Evolutionary conservation across 495 filamentous ascomycete species (phyloP).

Genomic region (Aspergillus baeticus): DNA sequence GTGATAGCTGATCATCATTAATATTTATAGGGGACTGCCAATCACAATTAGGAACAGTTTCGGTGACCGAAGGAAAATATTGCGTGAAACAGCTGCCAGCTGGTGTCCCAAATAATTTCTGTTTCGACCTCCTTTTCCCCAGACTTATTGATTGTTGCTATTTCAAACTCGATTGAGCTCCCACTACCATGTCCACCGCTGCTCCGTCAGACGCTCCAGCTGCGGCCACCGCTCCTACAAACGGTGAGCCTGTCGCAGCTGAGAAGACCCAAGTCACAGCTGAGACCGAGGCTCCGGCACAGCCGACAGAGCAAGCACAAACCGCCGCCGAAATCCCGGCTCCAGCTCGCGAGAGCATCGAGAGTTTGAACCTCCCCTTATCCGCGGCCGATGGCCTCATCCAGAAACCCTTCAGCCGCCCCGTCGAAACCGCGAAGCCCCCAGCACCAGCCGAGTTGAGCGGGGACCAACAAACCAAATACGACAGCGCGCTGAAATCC

Average conservation of each 20-base stretch:
- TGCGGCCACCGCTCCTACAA: neutral
- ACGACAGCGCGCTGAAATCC: conserved; percentile 65
- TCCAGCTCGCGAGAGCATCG: conserved; percentile 22
- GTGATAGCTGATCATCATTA: neutral
- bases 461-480: conserved; percentile 79
- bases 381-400: conserved; percentile 50
- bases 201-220: conserved; percentile 2
- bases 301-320: conserved; percentile 10
- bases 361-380: conserved; percentile 42
- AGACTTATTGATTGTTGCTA: neutral
- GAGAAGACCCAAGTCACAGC: conserved; percentile 4
- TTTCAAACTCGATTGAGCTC: neutral
- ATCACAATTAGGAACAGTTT: neutral
- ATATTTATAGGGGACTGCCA: neutral
- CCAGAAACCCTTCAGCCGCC: conserved; percentile 68
- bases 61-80: conserved; percentile 1
- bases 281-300: conserved; percentile 10
- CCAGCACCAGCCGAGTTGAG: conserved; percentile 55
- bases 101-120: neutral
- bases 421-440: conserved; percentile 56
- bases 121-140: neutral
- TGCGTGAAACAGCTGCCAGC: neutral
- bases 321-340: neutral
- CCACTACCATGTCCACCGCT: conserved; percentile 1
- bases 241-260: neutral